Base-by-base conservation (phyloP, 768 basidiomycete species). In the Gyrodon lividus region DNA sequence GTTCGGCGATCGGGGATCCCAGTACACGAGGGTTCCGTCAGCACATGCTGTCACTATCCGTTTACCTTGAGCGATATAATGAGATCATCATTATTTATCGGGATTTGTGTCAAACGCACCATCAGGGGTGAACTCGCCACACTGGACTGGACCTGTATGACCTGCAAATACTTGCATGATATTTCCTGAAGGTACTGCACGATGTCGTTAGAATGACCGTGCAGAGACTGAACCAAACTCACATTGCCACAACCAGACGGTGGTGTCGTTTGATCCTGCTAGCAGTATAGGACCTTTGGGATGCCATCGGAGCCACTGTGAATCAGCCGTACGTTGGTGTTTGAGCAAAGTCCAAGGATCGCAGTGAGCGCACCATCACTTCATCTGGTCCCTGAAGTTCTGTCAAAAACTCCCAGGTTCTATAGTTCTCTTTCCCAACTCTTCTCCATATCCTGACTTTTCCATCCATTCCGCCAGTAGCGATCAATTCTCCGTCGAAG, bases 391-490 rank as follows among this genome's bases (percentile, higher is more conserved):
- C 96, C 59, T 93, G 87, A 31, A 99, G 73, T 64, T 89, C 89
- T 5, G 90, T 94, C 68, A 97, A 73, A 68, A 98, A 96, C 69
- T 98, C 95, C 97, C 97, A 99, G 46, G 73, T 80, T 54, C 75
- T 80, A 72, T 84, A 89, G 54, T 86, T 72, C 40, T 86, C 83
- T 58, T 75, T 86, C 5, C 84, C 87, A 13, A 92, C 87, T 61
- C 92, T 77, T 64, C 87, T 75, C 97, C 97, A 99, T 54, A 99
- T 74, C 55, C 95, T 78, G 34, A 98, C 86, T 66, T 84, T 86
- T 8, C 97, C 97, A 62, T 99, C 97, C 97, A 99, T 98, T 0
- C 97, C 97, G 9, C 96, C 97, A 0, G 95, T 97, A 14, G 95
- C 85, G 51, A 95, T 78, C 80, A 97, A 79, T 71, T 97, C 88